Evolutionary conservation across 2,329 filamentous ascomycete species (phyloP), one percentile per base, ranked within the genome.

Genomic region (Thelonectria blattea): DNA sequence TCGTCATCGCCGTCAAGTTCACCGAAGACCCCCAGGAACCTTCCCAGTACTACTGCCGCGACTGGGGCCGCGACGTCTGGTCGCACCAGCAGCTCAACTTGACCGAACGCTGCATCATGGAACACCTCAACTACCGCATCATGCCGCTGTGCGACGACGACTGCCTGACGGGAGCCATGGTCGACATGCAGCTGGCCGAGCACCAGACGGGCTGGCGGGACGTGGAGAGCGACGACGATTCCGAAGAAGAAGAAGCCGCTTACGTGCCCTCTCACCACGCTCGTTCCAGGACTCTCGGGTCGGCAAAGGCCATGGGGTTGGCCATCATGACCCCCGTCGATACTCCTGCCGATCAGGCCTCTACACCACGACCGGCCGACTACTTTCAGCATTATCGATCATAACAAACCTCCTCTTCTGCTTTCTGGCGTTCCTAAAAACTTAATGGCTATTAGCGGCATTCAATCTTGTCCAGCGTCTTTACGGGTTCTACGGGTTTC

Each of bases 1-100:
- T 90, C 17, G 78, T 88, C 63, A 84, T 90, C 54, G 86, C 87
- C n/a, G 78, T 81, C 69, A 90, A 90, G 74, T 90, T 89, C 68
- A 79, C 83, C 46, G 84, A 88, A 66, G 88, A 90, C 74, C 75
- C 78, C 52, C 81, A 86, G 67, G 79, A 82, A 62, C 75, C 79
- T 5, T 84, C 85, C 1, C 75, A 77, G 49, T 82, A 82, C 69
- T 88, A 86, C 74, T 78, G 79, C 62, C 68, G 76, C 15, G 73
- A 72, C 27, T 89, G 86, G 85, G 86, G 83, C 20, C 77, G 74
- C 24, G 77, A 78, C 50, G 68, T 82, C 49, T 90, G 88, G 86
- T 83, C 85, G 2, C 81, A 79, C 68, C 79, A 83, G 57, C 86
- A 90, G 77, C 80, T 90, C 67, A 88, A 88, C 66, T 81, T 81